Evolutionary conservation across 176 grass and related monocot species (phyloP).

Genomic region (Avena atlantica): DNA sequence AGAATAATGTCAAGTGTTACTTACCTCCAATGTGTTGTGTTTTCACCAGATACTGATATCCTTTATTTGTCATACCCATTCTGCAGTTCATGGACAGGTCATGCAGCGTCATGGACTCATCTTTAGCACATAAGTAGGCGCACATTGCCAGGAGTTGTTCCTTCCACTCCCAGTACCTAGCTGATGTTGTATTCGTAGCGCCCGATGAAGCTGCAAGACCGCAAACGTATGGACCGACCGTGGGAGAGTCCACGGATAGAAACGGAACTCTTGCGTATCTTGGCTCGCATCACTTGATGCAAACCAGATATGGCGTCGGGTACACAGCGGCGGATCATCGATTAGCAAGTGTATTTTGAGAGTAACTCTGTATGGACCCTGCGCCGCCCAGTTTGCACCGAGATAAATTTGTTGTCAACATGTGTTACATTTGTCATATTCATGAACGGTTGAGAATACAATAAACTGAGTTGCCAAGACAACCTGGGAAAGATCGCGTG

Average conservation of each 20-base stretch:
- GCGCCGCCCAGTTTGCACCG: background rate
- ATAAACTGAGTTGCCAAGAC: constrained; percentile 13
- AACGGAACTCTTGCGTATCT: constrained; percentile 46
- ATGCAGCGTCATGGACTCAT: constrained; percentile 66
- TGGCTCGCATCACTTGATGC: constrained; percentile 18
- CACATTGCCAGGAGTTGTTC: constrained; percentile 40
- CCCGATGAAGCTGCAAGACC: constrained; percentile 39
- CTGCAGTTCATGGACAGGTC: constrained; percentile 71
- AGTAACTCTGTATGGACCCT: constrained; percentile 35
- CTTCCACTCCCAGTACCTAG: constrained; percentile 37
- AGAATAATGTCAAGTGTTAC: too few relatives aligned
- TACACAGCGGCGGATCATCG: background rate
- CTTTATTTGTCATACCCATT: background rate
- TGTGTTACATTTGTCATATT: constrained; percentile 45
- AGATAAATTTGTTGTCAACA: constrained; percentile 24
- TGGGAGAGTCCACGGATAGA: constrained; percentile 27
- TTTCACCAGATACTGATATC: background rate
- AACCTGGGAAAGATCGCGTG: background rate
- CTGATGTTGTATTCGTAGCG: constrained; percentile 44
- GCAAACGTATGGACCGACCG: background rate
- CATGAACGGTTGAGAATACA: constrained; percentile 35
- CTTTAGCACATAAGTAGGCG: constrained; percentile 58
- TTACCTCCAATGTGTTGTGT: too few relatives aligned
- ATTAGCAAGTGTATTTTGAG: constrained; percentile 42
- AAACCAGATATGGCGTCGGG: constrained; percentile 35